A percentile compares a stretch with the other conserved stretches of the same genome.
Evolutionary conservation across 768 basidiomycete genomes (phyloP).

Genomic region (Pulveroboletus sp.): DNA sequence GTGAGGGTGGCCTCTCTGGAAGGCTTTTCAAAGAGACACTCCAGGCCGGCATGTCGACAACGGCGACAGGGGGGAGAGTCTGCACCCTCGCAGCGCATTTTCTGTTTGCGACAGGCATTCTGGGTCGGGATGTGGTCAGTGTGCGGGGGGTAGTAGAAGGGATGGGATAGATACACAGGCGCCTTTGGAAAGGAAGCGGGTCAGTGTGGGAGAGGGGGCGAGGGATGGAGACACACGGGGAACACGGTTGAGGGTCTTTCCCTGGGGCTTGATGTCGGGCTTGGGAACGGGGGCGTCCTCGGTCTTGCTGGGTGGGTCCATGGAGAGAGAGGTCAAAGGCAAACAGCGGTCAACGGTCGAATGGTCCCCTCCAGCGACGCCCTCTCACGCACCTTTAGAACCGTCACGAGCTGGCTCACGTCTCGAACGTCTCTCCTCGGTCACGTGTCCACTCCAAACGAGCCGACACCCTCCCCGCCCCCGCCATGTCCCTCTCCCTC

Average conservation of each 20-base stretch:
- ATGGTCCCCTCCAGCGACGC: neutral
- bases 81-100: slow-evolving; percentile 96
- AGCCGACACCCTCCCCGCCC: neutral
- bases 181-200: slow-evolving; percentile 40
- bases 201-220: slow-evolving; percentile 7
- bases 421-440: neutral
- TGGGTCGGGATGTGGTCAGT: slow-evolving; percentile 31
- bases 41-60: slow-evolving; percentile 83
- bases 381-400: neutral
- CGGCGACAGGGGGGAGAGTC: slow-evolving; percentile 96
- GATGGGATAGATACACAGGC: slow-evolving; percentile 59
- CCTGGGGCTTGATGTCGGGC: slow-evolving; percentile 65
- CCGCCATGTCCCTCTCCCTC: slow-evolving; percentile 44
- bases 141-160: slow-evolving; percentile 3
- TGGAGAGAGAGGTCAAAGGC: neutral
- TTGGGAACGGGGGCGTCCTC: slow-evolving; percentile 47
- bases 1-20: slow-evolving; percentile 81
- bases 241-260: slow-evolving; percentile 79
- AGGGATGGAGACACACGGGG: slow-evolving; percentile 55
- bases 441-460: neutral
- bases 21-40: slow-evolving; percentile 95
- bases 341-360: slow-evolving; percentile 13
- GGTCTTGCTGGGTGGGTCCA: slow-evolving; percentile 47
- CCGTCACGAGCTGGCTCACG: neutral
- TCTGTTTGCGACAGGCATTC: slow-evolving; percentile 96